Percentiles rank a stretch among this genome's conserved stretches.
These are phyloP conservation scores for Camellia oleifera DNA, from an alignment of 179 eudicot genomes.

Conservation along the genomic window DNA sequence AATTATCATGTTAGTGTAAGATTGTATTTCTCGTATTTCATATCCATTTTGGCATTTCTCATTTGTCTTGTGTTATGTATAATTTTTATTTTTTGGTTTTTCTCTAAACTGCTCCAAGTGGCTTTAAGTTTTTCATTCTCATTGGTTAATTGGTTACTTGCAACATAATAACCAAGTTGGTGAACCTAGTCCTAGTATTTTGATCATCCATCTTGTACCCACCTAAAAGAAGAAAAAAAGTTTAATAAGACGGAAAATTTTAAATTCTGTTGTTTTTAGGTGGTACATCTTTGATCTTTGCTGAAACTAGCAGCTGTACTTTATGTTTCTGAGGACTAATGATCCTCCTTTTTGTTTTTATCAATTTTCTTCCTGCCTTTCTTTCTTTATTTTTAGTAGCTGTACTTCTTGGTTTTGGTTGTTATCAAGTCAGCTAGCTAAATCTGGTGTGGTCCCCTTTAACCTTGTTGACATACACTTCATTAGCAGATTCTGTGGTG, in stretches of 20 bases:
- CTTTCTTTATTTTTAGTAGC: background rate
- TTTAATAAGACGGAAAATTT: background rate
- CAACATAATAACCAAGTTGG: background rate
- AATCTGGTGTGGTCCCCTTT: background rate
- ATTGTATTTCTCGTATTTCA: too few relatives aligned
- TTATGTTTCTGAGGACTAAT: background rate
- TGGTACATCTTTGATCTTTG: background rate
- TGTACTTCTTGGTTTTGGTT: conserved; percentile 7
- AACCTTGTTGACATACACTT: conserved; percentile 1
- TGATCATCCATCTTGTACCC: background rate
- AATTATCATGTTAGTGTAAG: too few relatives aligned
- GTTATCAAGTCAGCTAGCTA: conserved; percentile 13
- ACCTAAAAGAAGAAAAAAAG: background rate
- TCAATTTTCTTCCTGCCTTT: background rate
- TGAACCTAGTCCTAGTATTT: background rate
- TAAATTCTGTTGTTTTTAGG: background rate
- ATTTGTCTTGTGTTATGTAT: background rate
- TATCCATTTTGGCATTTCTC: background rate
- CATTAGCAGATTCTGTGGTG: background rate
- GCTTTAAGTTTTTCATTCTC: background rate
- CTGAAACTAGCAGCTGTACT: background rate
- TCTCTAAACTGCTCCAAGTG: background rate
- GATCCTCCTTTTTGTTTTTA: background rate
- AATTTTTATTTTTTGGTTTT: background rate
- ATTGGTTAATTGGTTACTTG: conserved; percentile 1